phyloP scores from a whole-genome alignment of 106 monocot genomes.

The Dendrobium nobile region DNA sequence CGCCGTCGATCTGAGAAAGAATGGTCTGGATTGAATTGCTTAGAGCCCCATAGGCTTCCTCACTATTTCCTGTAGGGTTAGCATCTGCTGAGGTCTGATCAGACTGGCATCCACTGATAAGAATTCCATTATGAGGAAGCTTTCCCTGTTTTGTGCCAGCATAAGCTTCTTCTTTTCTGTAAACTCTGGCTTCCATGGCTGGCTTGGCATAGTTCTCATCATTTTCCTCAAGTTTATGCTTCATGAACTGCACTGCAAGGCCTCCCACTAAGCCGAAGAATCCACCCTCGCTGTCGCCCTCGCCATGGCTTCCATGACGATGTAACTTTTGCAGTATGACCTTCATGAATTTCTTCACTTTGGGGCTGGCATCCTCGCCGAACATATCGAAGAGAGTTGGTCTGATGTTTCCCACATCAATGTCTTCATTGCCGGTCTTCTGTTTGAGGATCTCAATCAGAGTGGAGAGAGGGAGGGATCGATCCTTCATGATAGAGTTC shows the following conservation, averaged over 20 bases:
- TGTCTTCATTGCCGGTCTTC: slow-evolving; percentile 83
- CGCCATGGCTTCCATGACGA: slow-evolving; percentile 2
- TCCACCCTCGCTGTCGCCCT: slow-evolving; percentile 27
- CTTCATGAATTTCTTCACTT: slow-evolving; percentile 96
- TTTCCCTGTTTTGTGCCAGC: slow-evolving; percentile 47
- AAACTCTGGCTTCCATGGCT: slow-evolving; percentile 47
- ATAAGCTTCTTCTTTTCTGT: slow-evolving; percentile 50
- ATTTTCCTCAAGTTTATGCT: slow-evolving; percentile 61
- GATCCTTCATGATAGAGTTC: slow-evolving; percentile 24
- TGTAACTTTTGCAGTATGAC: slow-evolving; percentile 51
- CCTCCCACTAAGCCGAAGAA: slow-evolving; percentile 64
- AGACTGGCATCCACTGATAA: slow-evolving; percentile 93
- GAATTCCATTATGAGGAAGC: slow-evolving; percentile 58
- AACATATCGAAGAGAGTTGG: slow-evolving; percentile 81
- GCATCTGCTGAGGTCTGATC: slow-evolving; percentile 94
- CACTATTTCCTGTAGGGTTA: slow-evolving; percentile 19
- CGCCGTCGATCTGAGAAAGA: slow-evolving; percentile 37
- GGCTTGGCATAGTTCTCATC: slow-evolving; percentile 56
- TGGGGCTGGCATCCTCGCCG: slow-evolving; percentile 91
- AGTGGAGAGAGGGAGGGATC: slow-evolving; percentile 77
- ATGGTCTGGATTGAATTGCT: slow-evolving; percentile 89
- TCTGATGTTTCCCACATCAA: slow-evolving; percentile 79
- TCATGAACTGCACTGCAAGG: slow-evolving; percentile 70
- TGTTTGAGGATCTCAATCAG: slow-evolving; percentile 79
- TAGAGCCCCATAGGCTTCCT: slow-evolving; percentile 74